Conservation (phyloP, 441 rosid species). For the Pelargonium fulgidum region DNA sequence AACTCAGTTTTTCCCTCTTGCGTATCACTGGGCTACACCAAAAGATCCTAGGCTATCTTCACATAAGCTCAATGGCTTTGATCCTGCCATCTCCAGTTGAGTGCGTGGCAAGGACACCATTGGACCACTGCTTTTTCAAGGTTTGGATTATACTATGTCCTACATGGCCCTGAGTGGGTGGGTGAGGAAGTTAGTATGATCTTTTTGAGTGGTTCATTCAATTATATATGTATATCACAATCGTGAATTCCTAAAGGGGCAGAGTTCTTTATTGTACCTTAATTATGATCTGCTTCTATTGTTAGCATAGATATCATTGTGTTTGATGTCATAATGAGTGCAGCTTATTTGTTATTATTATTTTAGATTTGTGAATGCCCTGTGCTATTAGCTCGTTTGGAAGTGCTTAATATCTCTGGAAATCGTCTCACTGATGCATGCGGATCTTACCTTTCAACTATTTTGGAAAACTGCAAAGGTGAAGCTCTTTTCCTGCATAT, state of each 20-base stretch:
- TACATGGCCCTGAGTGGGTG: too few relatives aligned
- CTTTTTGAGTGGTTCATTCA: neutral
- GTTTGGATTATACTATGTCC: too few relatives aligned
- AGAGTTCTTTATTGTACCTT: neutral
- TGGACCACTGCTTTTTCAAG: too few relatives aligned
- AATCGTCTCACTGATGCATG: conserved; percentile 98
- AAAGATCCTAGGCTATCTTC: neutral
- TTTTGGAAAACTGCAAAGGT: conserved; percentile 81
- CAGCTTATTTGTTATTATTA: conserved; percentile 1
- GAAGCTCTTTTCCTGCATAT: conserved; percentile 15
- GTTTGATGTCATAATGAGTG: conserved; percentile 17
- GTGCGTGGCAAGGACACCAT: too few relatives aligned
- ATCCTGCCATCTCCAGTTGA: neutral
- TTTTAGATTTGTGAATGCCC: conserved; percentile 92
- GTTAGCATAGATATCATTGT: neutral
- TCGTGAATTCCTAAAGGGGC: neutral
- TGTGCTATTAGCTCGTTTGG: conserved; percentile 73
- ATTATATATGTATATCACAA: conserved; percentile 1
- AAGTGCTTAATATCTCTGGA: conserved; percentile 83
- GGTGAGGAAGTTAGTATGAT: neutral
- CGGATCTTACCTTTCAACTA: conserved; percentile 87
- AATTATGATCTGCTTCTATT: conserved; percentile 7
- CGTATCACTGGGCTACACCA: neutral
- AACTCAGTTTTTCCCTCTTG: neutral
- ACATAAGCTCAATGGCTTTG: neutral